A percentile compares a stretch with the other conserved stretches of the same genome.
These are phyloP conservation scores for Debaryomycetaceae sp. DNA, from an alignment of 1,139 yeast genomes.

Conservation along the genomic window DNA sequence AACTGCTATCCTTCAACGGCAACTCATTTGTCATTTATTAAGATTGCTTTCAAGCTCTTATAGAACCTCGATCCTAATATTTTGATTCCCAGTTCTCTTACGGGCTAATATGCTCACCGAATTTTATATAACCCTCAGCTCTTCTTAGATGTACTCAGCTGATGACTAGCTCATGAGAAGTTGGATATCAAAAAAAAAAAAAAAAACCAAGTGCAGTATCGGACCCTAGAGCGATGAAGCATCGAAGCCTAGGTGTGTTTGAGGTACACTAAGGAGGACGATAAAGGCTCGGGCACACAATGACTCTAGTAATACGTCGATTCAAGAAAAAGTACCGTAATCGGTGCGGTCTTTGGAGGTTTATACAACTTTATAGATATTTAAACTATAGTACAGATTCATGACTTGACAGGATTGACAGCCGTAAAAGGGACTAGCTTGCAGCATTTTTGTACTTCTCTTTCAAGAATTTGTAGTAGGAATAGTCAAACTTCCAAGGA, in stretches of 20 bases:
- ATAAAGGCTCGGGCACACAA: no score
- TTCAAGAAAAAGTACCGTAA: no score
- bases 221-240: no score
- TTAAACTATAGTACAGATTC: neutral
- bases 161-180: no score
- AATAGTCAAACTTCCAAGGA: constrained; percentile 34
- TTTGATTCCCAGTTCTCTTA: neutral
- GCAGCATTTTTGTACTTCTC: constrained; percentile 15
- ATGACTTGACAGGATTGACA: neutral
- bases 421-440: neutral
- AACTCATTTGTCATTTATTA: neutral
- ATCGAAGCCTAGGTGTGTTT: no score
- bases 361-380: neutral
- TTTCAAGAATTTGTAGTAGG: constrained; percentile 24
- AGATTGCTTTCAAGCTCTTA: neutral
- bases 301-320: no score
- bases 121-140: no score
- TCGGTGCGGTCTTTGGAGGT: neutral
- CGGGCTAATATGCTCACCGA: neutral
- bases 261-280: no score
- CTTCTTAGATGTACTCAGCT: no score
- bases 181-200: no score
- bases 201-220: no score
- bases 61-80: neutral
- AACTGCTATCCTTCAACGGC: neutral